phyloP scores from a whole-genome alignment of 305 asterid species.

The Ilex paraguariensis region DNA sequence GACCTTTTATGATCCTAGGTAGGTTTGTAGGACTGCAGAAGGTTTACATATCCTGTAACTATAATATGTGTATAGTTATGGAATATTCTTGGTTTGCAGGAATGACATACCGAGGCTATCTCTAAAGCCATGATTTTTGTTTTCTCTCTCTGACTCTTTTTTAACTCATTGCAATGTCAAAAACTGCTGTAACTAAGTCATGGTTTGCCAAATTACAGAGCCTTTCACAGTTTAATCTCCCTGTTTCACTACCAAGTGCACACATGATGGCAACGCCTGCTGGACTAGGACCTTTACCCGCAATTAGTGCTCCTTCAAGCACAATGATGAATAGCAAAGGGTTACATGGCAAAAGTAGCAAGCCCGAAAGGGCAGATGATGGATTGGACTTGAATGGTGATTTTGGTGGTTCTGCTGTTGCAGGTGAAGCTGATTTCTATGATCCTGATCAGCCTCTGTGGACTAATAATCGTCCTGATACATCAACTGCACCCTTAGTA shows the following conservation, averaged over 20 bases:
- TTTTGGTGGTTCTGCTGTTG: slow-evolving; percentile 22
- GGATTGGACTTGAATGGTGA: slow-evolving; percentile 52
- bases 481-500: slow-evolving; percentile 51
- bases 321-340: slow-evolving; percentile 43
- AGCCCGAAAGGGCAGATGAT: slow-evolving; percentile 42
- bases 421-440: slow-evolving; percentile 71
- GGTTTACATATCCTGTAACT: no score
- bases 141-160: no score
- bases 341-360: slow-evolving; percentile 46
- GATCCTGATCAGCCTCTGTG: slow-evolving; percentile 99
- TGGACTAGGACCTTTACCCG: slow-evolving; percentile 66
- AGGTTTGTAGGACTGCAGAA: no score
- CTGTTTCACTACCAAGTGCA: slow-evolving; percentile 76
- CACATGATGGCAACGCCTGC: slow-evolving; percentile 68
- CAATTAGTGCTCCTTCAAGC: slow-evolving; percentile 31
- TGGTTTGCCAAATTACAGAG: slow-evolving; percentile 39
- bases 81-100: no score
- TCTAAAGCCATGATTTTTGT: no score
- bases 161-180: no score
- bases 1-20: no score
- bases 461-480: slow-evolving; percentile 60
- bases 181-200: no score
- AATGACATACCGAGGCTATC: no score
- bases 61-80: no score
- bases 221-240: slow-evolving; percentile 97